Evolutionary conservation across 345 rosid species (phyloP), one percentile per base, ranked within the genome.

Genomic region (Eucalyptus decipiens): DNA sequence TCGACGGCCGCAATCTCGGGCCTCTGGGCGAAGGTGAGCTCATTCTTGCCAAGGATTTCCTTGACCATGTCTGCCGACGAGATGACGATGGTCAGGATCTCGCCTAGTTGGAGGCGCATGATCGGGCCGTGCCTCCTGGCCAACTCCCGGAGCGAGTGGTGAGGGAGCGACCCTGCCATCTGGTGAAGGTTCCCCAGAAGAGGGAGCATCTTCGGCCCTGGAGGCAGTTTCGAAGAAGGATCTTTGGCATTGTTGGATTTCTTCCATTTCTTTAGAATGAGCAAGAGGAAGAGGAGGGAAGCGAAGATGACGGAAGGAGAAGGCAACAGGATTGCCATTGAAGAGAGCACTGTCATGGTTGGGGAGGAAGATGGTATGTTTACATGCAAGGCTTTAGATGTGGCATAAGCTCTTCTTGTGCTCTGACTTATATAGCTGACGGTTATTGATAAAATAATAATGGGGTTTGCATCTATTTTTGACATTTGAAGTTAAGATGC

Each of bases 121-220:
- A 93, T 45, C 30, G 92, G 95, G n/a, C 95, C 95, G 21, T 93
- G 91, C n/a, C 43, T 67, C 14, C 62, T 58, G 60, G 92, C 91
- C 50, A 92, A 40, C 9, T 88, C 86, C 48, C 90, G n/a, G n/a
- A 93, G 88, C 58, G 89, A 24, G 52, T 60, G 92, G 67, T 93
- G 95, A 5, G 95, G 95, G 18, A 72, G 87, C 50, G 89, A 85
- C 37, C 91, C 91, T 1, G 87, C 81, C 58, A 90, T 72, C 65
- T 90, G 91, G 91, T 93, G 93, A 19, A 91, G 90, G 88, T 92
- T 90, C 56, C 94, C 93, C 26, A 92, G 87, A 7, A 94, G 17
- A 3, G 94, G 93, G 15, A 93, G 92, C 54, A 56, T 67, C 51
- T 52, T 87, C 19, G 94, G 93, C 8, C 93, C 90, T 7, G 93